phyloP scores from a whole-genome alignment of 257 asterid species.

The Solanum commersonii region DNA sequence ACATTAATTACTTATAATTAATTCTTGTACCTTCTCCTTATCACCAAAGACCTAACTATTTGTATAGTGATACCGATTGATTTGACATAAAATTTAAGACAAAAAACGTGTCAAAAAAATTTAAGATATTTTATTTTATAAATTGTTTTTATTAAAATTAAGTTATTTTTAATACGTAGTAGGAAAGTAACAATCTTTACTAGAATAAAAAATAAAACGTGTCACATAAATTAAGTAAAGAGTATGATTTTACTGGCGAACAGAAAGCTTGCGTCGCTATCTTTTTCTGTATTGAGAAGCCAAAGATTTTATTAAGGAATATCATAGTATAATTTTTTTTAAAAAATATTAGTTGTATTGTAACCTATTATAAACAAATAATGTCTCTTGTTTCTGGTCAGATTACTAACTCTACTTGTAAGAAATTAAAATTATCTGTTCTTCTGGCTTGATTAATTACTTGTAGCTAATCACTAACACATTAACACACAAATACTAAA shows the following conservation, averaged over 20 bases:
- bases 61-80: not conserved
- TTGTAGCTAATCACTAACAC: not conserved
- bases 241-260: not conserved
- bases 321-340: not conserved
- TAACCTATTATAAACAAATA: not conserved
- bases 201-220: too few relatives aligned
- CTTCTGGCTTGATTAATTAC: not conserved
- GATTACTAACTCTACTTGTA: not conserved
- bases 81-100: not conserved
- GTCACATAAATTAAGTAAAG: too few relatives aligned
- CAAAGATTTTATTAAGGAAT: not conserved
- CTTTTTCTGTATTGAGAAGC: not conserved
- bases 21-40: not conserved
- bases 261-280: not conserved
- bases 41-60: not conserved
- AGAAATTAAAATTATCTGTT: not conserved
- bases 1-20: not conserved
- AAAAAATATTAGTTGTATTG: not conserved
- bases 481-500: not conserved
- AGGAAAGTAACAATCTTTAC: not conserved
- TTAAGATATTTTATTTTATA: too few relatives aligned
- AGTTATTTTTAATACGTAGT: too few relatives aligned
- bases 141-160: too few relatives aligned
- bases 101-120: not conserved
- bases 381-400: not conserved